A percentile compares a stretch with the other conserved stretches of the same genome.
Evolutionary conservation across 1,284 basidiomycete genomes (phyloP).

Genomic region (Lentinula novae-zelandiae): DNA sequence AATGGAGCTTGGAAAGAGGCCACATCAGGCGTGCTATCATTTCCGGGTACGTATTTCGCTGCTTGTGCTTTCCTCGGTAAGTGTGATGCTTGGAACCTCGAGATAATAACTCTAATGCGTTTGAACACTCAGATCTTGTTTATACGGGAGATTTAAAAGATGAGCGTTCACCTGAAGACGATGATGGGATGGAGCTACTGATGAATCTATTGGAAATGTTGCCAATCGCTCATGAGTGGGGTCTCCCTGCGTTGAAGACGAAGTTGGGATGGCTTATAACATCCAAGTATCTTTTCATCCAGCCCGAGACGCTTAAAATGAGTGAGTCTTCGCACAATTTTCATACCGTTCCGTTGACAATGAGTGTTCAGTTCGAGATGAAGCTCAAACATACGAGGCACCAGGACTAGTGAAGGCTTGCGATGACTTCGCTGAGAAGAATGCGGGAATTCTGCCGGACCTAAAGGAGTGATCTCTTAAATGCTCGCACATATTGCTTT

Average conservation of each 20-base stretch:
- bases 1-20: constrained; percentile 4
- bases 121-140: neutral
- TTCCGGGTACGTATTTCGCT: constrained; percentile 8
- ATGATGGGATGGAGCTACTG: neutral
- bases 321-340: neutral
- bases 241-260: constrained; percentile 2
- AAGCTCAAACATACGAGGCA: neutral
- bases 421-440: neutral
- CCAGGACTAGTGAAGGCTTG: neutral
- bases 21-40: neutral
- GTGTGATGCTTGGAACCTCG: neutral
- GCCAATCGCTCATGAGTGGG: neutral
- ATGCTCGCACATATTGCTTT: too few species aligned
- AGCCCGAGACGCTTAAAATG: neutral
- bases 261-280: constrained; percentile 1
- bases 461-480: neutral
- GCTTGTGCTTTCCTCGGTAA: constrained; percentile 5
- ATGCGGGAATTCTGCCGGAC: neutral
- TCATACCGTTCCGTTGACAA: neutral
- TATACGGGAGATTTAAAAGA: neutral
- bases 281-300: neutral
- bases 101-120: too few species aligned
- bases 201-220: neutral
- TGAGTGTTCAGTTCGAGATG: neutral
- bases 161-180: neutral